Evolutionary conservation across 2,329 filamentous ascomycete species (phyloP), one percentile per base, ranked within the genome.

Genomic region (Arthroderma sp.): DNA sequence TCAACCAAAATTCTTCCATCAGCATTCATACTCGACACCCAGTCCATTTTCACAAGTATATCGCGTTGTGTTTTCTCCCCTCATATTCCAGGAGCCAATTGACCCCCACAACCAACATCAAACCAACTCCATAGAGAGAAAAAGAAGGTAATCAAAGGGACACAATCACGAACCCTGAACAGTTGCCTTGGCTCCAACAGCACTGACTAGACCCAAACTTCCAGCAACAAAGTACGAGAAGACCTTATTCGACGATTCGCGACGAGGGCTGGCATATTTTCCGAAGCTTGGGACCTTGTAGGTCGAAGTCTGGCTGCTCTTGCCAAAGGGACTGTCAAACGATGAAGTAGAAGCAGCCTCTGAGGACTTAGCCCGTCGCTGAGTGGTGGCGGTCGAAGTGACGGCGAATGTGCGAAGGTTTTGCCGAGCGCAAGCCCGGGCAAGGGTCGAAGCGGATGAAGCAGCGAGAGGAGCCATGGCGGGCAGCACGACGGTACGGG

Each of bases 141-240:
- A 22, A 22, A 22, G 15, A 22, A 22, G 15, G 15, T 3, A 38
- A 32, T 33, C 42, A 40, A 9, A 9, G n/a, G 8, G 29, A 42
- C 11, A 8, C 32, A 34, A 30, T 31, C 49, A 66, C 83, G 64
- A 78, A 98, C 91, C 89, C 77, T 95, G 86, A 56, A 98, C 86
- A 53, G 91, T 96, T 59, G 85, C 86, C 82, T 98, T 98, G 64
- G 89, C 91, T 62, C 89, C 89, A 55, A 91, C 83, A 47, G 89
- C 89, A 53, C 83, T 80, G 64, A 96, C 75, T 61, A 91, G 83
- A 63, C 91, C 91, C 76, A 98, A 83, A 46, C 85, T 81, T 59
- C 91, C 91, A 55, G 94, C 91, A 85, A 96, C 94, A 72, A 98
- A 96, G 78, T 98, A 98, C 60, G 81, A 80, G 68, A 94, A 91